phyloP scores from a whole-genome alignment of 768 basidiomycete species.

The Kwoniella sp. region DNA sequence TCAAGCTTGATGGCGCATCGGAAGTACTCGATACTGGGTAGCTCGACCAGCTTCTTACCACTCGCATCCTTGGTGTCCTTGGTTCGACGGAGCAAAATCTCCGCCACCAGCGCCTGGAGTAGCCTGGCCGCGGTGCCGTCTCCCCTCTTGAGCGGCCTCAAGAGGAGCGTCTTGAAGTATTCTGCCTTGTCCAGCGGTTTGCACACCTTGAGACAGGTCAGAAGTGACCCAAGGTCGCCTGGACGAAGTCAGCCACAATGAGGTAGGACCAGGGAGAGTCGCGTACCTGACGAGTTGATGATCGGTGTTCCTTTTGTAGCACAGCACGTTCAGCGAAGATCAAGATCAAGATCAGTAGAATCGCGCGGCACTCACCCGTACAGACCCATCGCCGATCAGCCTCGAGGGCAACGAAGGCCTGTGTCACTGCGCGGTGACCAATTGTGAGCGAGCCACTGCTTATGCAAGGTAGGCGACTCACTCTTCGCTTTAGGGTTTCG shows the following conservation, averaged over 20 bases:
- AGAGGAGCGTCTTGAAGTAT: conserved; percentile 71
- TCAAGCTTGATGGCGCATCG: conserved; percentile 32
- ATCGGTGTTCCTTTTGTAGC: conserved; percentile 70
- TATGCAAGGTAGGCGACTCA: conserved; percentile 55
- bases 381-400: conserved; percentile 48
- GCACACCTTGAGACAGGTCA: conserved; percentile 82
- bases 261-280: background rate
- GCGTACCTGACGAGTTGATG: conserved; percentile 54
- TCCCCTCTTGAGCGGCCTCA: conserved; percentile 71
- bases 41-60: conserved; percentile 67
- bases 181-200: conserved; percentile 73
- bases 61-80: conserved; percentile 74
- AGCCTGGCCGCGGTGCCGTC: conserved; percentile 65
- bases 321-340: no score
- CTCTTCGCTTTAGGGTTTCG: conserved; percentile 81
- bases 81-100: conserved; percentile 30
- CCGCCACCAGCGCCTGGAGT: conserved; percentile 51
- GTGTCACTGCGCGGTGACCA: conserved; percentile 30
- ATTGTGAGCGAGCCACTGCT: no score
- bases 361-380: conserved; percentile 47
- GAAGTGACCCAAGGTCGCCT: conserved; percentile 78
- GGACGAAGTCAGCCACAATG: conserved; percentile 59
- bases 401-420: conserved; percentile 23
- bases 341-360: no score
- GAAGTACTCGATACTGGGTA: conserved; percentile 77